These are phyloP conservation scores for Komagataella populi DNA, from an alignment of 805 yeast genomes.

Conservation along the genomic window DNA sequence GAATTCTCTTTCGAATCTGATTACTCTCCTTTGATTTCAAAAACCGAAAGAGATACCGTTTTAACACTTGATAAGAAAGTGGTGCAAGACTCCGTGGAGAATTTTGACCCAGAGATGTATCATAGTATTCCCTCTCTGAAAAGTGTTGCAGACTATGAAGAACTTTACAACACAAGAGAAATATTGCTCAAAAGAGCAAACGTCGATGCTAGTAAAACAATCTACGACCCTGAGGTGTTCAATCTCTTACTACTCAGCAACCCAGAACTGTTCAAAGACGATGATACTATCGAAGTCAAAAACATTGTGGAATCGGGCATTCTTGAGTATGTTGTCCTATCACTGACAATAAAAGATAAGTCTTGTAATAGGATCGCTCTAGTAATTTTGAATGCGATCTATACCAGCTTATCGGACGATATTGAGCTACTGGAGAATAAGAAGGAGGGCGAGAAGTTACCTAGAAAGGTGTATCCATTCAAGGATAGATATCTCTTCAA, in stretches of 20 bases:
- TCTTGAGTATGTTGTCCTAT: slow-evolving; percentile 34
- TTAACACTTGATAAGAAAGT: background rate
- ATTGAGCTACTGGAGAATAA: slow-evolving; percentile 13
- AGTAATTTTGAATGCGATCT: slow-evolving; percentile 28
- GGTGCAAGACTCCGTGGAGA: background rate
- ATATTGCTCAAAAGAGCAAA: background rate
- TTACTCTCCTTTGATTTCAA: background rate
- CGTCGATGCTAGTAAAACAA: slow-evolving; percentile 1
- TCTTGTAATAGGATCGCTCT: slow-evolving; percentile 22
- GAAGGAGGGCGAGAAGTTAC: slow-evolving; percentile 4
- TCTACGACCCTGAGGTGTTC: slow-evolving; percentile 63
- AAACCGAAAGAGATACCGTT: background rate
- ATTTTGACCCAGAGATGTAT: background rate
- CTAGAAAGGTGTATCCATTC: slow-evolving; percentile 13
- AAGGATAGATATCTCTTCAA: slow-evolving; percentile 45
- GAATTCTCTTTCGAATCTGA: background rate
- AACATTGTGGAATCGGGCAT: slow-evolving; percentile 43
- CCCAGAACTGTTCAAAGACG: slow-evolving; percentile 34
- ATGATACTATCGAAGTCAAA: slow-evolving; percentile 29
- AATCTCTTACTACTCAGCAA: slow-evolving; percentile 48
- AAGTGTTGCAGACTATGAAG: background rate
- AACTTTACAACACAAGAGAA: background rate
- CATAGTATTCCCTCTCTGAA: background rate
- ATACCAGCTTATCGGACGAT: slow-evolving; percentile 26
- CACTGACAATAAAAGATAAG: slow-evolving; percentile 23